phyloP scores from a whole-genome alignment of 306 rosid species.

The Adenanthera pavonina region DNA sequence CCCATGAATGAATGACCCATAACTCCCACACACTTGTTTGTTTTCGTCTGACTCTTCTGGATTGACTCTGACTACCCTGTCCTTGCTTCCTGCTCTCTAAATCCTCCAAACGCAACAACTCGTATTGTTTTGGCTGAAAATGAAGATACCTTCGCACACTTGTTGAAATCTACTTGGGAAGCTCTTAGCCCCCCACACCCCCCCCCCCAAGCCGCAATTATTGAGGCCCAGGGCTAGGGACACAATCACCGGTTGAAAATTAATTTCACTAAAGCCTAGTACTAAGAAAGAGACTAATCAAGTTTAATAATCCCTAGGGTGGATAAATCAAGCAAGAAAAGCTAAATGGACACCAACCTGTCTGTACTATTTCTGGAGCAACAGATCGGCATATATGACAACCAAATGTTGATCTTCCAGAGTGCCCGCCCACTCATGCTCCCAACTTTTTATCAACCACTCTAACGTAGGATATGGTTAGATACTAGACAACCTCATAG shows the following conservation, averaged over 20 bases:
- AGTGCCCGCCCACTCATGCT: neutral
- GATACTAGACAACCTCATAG: neutral
- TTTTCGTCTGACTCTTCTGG: constrained; percentile 38
- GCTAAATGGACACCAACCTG: constrained; percentile 1
- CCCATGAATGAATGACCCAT: constrained; percentile 35
- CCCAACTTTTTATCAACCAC: constrained; percentile 42
- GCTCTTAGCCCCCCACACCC: constrained; percentile 33
- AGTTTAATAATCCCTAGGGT: constrained; percentile 25
- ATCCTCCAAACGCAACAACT: constrained; percentile 44
- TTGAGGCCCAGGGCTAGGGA: constrained; percentile 24
- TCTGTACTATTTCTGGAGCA: constrained; percentile 22
- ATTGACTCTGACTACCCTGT: constrained; percentile 36
- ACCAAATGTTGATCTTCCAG: constrained; percentile 40
- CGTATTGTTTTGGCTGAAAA: constrained; percentile 53
- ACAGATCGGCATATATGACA: constrained; percentile 34
- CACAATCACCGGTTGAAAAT: constrained; percentile 32
- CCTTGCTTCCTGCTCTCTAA: constrained; percentile 11
- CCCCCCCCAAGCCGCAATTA: constrained; percentile 25
- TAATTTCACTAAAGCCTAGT: constrained; percentile 12
- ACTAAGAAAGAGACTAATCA: neutral
- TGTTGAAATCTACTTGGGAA: constrained; percentile 27
- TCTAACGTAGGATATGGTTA: constrained; percentile 4
- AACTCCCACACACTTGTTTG: constrained; percentile 39
- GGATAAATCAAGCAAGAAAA: constrained; percentile 26
- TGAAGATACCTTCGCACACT: constrained; percentile 23